A percentile compares a stretch with the other conserved stretches of the same genome.
phyloP scores from a whole-genome alignment of 805 yeast species.

The Millerozyma miso region DNA sequence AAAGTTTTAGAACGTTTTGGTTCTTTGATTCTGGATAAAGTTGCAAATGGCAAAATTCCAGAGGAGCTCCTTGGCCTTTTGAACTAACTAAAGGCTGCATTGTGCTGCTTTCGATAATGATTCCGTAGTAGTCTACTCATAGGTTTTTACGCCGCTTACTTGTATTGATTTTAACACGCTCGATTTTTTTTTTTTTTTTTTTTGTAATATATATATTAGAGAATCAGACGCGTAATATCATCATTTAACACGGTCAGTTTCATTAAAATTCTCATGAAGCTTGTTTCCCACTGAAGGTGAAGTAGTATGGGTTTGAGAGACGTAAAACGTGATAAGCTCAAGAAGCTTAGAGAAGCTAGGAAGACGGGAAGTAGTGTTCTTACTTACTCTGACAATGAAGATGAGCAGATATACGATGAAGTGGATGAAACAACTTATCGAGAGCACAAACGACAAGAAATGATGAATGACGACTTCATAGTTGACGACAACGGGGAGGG shows the following conservation, averaged over 20 bases:
- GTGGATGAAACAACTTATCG: conserved; percentile 79
- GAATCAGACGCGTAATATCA: not conserved
- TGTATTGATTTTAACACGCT: too few species aligned
- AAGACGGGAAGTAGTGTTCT: conserved; percentile 49
- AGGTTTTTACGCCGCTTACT: too few species aligned
- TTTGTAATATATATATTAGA: not conserved
- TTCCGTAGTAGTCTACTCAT: too few species aligned
- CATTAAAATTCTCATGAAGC: not conserved
- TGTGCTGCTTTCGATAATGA: not conserved
- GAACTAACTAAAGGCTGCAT: not conserved
- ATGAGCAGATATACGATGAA: conserved; percentile 72
- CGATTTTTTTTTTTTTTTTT: not conserved
- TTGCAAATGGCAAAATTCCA: conserved; percentile 18
- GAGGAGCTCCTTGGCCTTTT: conserved; percentile 3
- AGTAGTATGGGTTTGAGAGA: conserved; percentile 6
- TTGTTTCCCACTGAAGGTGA: not conserved
- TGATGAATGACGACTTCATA: conserved; percentile 87
- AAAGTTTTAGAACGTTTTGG: conserved; percentile 16
- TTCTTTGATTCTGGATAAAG: conserved; percentile 12
- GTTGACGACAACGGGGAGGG: conserved; percentile 94
- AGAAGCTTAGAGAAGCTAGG: conserved; percentile 61
- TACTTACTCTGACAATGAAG: conserved; percentile 34
- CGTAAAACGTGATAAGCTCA: conserved; percentile 43
- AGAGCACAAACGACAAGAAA: conserved; percentile 69
- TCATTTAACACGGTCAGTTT: not conserved